phyloP scores from a whole-genome alignment of 352 stramenopile species.

The Globisporangium radiosum region DNA sequence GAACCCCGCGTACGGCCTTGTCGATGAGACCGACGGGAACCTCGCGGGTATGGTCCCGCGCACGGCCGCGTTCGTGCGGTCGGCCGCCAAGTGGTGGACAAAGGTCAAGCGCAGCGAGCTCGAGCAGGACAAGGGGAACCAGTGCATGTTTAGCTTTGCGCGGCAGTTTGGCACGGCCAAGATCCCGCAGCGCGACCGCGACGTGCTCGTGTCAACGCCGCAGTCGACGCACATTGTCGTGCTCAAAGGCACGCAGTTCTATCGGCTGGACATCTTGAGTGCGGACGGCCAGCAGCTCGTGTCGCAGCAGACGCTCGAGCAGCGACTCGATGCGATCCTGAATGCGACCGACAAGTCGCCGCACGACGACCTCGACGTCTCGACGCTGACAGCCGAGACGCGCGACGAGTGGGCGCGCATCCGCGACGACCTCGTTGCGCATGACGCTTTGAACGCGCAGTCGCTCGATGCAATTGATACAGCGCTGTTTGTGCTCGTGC shows the following conservation, averaged over 20 bases:
- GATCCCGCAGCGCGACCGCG: slow-evolving; percentile 61
- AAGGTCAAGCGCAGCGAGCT: slow-evolving; percentile 86
- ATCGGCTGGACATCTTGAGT: slow-evolving; percentile 76
- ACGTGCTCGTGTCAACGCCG: slow-evolving; percentile 72
- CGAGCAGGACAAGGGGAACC: slow-evolving; percentile 79
- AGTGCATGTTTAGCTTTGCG: slow-evolving; percentile 87
- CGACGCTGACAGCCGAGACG: slow-evolving; percentile 75
- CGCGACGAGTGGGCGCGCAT: slow-evolving; percentile 83
- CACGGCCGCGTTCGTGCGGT: slow-evolving; percentile 74
- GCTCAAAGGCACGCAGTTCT: slow-evolving; percentile 82
- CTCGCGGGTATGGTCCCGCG: slow-evolving; percentile 60
- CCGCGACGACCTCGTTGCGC: slow-evolving; percentile 57
- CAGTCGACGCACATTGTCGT: slow-evolving; percentile 84
- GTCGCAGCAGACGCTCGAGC: slow-evolving; percentile 60
- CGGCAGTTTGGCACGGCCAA: slow-evolving; percentile 84
- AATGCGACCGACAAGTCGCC: slow-evolving; percentile 39
- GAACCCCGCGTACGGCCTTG: slow-evolving; percentile 84
- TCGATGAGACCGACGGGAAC: slow-evolving; percentile 77
- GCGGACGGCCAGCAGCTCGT: slow-evolving; percentile 76
- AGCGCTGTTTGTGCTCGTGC: slow-evolving; percentile 83
- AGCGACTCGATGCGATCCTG: slow-evolving; percentile 59
- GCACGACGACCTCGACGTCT: slow-evolving; percentile 59
- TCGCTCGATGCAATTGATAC: slow-evolving; percentile 83
- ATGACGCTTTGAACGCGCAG: slow-evolving; percentile 63
- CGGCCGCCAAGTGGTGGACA: slow-evolving; percentile 82